Percentiles rank a stretch among this genome's conserved stretches.
Evolutionary conservation across 352 stramenopile genomes (phyloP).

Genomic region (Globisporangium lucens): DNA sequence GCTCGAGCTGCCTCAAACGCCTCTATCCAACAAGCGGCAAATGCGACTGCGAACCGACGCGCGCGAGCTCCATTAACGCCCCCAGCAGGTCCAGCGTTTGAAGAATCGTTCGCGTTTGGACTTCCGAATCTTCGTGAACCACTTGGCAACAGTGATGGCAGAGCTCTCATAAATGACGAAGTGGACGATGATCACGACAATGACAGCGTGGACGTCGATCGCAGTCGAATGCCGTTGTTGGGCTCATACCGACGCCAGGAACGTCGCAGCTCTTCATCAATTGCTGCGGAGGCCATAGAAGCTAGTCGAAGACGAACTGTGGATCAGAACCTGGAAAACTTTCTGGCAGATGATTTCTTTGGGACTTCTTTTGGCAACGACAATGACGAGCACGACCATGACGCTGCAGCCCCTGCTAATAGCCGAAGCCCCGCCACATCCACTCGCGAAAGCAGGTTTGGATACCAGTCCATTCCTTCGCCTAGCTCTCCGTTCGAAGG

Average conservation of each 20-base stretch:
- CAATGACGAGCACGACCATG: constrained; percentile 23
- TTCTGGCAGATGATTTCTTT: constrained; percentile 68
- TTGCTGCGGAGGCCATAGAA: constrained; percentile 16
- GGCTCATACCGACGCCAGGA: constrained; percentile 34
- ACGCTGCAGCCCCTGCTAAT: constrained; percentile 16
- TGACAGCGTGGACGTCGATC: constrained; percentile 36
- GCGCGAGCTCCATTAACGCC: constrained; percentile 25
- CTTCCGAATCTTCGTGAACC: constrained; percentile 28
- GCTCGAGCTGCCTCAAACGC: constrained; percentile 20
- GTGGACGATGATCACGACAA: constrained; percentile 20
- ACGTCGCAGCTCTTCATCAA: constrained; percentile 17
- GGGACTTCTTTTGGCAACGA: constrained; percentile 42
- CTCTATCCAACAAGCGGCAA: constrained; percentile 6
- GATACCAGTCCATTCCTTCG: constrained; percentile 23
- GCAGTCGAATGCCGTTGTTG: constrained; percentile 59
- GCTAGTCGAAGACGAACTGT: constrained; percentile 28
- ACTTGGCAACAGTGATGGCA: constrained; percentile 19
- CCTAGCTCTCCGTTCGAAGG: constrained; percentile 20
- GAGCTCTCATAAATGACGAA: constrained; percentile 33
- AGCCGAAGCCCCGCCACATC: constrained; percentile 9
- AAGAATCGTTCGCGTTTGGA: constrained; percentile 35
- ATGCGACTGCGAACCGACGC: constrained; percentile 2
- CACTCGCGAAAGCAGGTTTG: background rate
- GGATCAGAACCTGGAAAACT: constrained; percentile 38
- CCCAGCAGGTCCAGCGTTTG: constrained; percentile 26